Base-by-base conservation (phyloP, 768 basidiomycete species). In the Tricholoma terreum region DNA sequence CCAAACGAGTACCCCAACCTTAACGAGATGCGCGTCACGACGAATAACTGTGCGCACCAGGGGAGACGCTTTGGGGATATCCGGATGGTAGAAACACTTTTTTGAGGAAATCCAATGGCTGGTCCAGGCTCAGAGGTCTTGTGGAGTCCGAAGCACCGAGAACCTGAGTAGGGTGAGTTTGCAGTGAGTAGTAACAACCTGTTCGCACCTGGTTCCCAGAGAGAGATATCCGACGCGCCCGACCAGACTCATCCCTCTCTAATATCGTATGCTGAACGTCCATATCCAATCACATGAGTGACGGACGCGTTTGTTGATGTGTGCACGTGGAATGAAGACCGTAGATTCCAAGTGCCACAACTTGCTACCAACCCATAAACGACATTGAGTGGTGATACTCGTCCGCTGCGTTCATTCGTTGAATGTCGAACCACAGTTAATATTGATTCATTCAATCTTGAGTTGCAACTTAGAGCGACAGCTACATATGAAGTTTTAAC, bases 61-160 rank as follows among this genome's bases (percentile, higher is more conserved):
- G 75, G 52, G 85, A 83, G 22, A 88, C 85, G 21, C 73, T 84
- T 6, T 72, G 65, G 2, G 86, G 86, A 60, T 84, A 87, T 0
- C 85, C 85, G 12, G 81, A 78, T 1, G 85, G 85, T 21, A 86
- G 77, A 59, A 87, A 87, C 27, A 86, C 72, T 54, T 76, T 75
- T 15, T 67, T 70, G 8, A 79, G 57, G 40, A 80, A 65, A 45
- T 75, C 71, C 10, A 54, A 21, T 14, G 52, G 30, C 40, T 54
- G 61, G 38, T 30, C 27, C 8, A 43, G 46, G 7, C 58, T 55
- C 6, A 54, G 14, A 24, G 58, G 42, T 12, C 33, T 30, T 17
- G 17, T 45, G 22, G 53, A 55, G 21, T 56, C 55, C 7, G 45
- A 17, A 36, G 58, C 42, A 4, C 58, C 35, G 22, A 14, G 50